Evolutionary conservation across 345 rosid species (phyloP), one percentile per base, ranked within the genome.

Genomic region (Syzygium oleosum): DNA sequence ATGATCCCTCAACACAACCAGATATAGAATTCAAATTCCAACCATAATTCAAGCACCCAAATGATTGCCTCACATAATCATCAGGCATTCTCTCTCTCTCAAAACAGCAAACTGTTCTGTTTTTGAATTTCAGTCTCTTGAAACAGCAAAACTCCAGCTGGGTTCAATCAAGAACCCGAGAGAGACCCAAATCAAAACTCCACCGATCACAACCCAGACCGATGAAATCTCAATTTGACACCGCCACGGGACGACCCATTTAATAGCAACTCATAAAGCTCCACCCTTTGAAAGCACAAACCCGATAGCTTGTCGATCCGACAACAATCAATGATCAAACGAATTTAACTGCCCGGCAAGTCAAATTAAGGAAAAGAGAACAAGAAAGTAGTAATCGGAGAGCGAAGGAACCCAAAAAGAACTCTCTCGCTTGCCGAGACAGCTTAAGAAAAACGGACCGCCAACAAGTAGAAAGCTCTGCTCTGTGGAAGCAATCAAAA

Each of bases 21-120:
- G 38, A 61, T 65, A n/a, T 84, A 53, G 87, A 34, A 61, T 86
- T 87, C 86, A 83, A 89, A 86, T 73, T 53, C 79, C 52, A 84
- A 86, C 58, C 90, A 89, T 85, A 53, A 52, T 53, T 73, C 83
- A 73, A 73, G 83, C 15, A 73, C 49, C 83, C 83, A n/a, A n/a
- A n/a, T n/a, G 73, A 38, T 38, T 73, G 83, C 83, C 83, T 73
- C 83, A 38, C 54, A 49, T 16, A 51, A 52, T 84, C 38, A 84
- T 9, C 59, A 84, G 63, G 86, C 58, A 56, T 52, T 51, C 55
- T 84, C 86, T 31, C 86, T 73, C 80, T 73, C 83, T 10, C 83
- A 27, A 38, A 38, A 73, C 49, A 73, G 15, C 49, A 34, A 34
- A 34, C 80, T 73, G 80, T 34, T 73, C 25, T 73, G 10, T 38